A percentile compares a stretch with the other conserved stretches of the same genome.
Evolutionary conservation across 73 alveolate species (phyloP).

Genomic region (Uronychia setigera): DNA sequence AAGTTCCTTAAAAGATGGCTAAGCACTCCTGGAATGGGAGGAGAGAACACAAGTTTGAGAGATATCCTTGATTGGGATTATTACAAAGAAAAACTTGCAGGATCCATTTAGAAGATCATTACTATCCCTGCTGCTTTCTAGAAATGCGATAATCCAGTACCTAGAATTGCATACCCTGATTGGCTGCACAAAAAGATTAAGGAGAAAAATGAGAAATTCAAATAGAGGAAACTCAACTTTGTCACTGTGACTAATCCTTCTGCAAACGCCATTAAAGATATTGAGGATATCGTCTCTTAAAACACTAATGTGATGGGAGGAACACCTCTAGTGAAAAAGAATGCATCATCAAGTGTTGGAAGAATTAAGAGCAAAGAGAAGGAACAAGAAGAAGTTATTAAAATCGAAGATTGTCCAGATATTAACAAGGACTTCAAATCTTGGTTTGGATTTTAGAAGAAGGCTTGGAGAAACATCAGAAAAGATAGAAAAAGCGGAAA

Average conservation of each 20-base stretch:
- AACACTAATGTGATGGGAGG: not conserved
- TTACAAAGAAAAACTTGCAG: slow-evolving; percentile 97
- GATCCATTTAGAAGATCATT: slow-evolving; percentile 64
- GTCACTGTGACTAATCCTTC: slow-evolving; percentile 49
- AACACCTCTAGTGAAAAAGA: slow-evolving; percentile 30
- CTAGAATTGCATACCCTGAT: slow-evolving; percentile 78
- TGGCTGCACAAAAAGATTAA: slow-evolving; percentile 82
- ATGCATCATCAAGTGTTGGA: no score
- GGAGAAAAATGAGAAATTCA: slow-evolving; percentile 68
- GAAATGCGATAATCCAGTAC: slow-evolving; percentile 79
- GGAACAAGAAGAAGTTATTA: slow-evolving; percentile 62
- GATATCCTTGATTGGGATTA: slow-evolving; percentile 99
- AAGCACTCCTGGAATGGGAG: slow-evolving; percentile 86
- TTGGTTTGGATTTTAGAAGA: slow-evolving; percentile 86
- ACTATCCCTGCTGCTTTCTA: slow-evolving; percentile 86
- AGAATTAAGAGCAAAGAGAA: slow-evolving; percentile 16
- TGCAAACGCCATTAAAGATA: slow-evolving; percentile 62
- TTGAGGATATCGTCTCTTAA: slow-evolving; percentile 67
- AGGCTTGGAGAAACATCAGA: slow-evolving; percentile 86
- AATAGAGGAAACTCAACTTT: slow-evolving; percentile 58
- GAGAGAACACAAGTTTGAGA: slow-evolving; percentile 88
- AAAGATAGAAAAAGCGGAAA: slow-evolving; percentile 45
- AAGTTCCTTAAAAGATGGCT: slow-evolving; percentile 97
- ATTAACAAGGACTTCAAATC: slow-evolving; percentile 79
- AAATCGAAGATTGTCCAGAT: slow-evolving; percentile 68